Evolutionary conservation across 2,329 filamentous ascomycete genomes (phyloP).

Genomic region (Cladophialophora immunda): DNA sequence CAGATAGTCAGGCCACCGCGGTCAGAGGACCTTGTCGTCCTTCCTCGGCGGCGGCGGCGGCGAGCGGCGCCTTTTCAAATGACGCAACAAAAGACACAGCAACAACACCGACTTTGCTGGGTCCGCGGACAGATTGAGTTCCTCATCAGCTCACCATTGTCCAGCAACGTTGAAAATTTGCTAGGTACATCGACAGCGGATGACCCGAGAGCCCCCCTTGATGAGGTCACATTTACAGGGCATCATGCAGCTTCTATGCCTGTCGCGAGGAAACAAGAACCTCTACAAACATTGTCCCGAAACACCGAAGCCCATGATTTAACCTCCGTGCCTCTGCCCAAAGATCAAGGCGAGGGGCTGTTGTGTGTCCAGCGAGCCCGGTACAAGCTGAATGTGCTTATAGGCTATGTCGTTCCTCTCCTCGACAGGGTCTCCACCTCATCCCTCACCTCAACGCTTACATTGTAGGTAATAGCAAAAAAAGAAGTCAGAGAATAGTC

Average conservation of each 20-base stretch:
- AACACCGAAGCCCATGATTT: slow-evolving; percentile 6
- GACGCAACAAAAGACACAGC: not conserved
- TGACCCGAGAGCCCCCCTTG: not conserved
- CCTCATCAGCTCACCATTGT: not conserved
- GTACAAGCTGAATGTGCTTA: not conserved
- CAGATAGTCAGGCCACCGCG: slow-evolving; percentile 1
- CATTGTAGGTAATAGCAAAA: not conserved
- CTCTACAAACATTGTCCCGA: slow-evolving; percentile 18
- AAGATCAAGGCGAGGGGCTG: not conserved
- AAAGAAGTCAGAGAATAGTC: not conserved
- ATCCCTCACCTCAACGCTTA: not conserved
- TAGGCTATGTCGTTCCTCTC: not conserved
- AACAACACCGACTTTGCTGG: not conserved
- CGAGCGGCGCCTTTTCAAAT: not conserved
- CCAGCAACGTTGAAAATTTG: not conserved
- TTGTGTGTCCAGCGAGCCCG: not conserved
- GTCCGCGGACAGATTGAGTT: not conserved
- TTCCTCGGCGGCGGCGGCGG: not conserved
- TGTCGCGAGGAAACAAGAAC: not conserved
- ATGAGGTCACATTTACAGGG: not conserved
- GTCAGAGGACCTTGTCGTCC: not conserved
- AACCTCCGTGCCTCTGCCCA: not conserved
- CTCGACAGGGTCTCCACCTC: not conserved
- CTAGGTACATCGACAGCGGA: not conserved
- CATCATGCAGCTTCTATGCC: not conserved